Conservation (phyloP, 306 rosid species). For the Gleditsia sinensis region DNA sequence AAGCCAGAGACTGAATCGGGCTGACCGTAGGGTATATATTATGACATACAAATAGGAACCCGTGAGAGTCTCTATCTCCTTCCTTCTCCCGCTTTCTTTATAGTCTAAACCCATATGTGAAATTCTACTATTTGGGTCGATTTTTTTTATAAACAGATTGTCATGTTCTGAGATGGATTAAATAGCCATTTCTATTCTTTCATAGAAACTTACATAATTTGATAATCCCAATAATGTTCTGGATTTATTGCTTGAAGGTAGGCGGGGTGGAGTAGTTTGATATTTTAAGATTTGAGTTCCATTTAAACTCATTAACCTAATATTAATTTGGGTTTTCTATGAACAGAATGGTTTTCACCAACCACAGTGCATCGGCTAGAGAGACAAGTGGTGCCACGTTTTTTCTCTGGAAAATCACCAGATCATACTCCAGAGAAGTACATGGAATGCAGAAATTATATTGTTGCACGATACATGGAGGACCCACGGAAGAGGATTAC, state of each 20-base stretch:
- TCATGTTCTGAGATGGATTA: neutral
- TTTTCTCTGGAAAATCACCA: constrained; percentile 76
- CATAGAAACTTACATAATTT: neutral
- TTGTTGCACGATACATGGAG: constrained; percentile 91
- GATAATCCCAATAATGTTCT: neutral
- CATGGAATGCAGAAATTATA: constrained; percentile 87
- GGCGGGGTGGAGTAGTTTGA: neutral
- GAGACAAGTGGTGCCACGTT: constrained; percentile 98
- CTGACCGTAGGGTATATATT: neutral
- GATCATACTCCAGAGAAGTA: constrained; percentile 83
- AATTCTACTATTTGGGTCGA: neutral
- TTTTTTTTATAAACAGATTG: neutral
- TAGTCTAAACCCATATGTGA: neutral
- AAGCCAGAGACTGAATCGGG: neutral
- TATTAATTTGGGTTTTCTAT: constrained; percentile 31
- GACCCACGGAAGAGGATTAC: constrained; percentile 67
- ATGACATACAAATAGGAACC: neutral
- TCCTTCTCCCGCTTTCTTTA: neutral
- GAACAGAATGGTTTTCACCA: constrained; percentile 97
- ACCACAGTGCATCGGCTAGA: constrained; percentile 86
- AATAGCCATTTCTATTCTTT: neutral
- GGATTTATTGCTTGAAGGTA: neutral
- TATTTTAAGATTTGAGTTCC: neutral
- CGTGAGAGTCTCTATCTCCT: neutral
- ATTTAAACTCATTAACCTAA: neutral